Evolutionary conservation across 2,329 filamentous ascomycete genomes (phyloP), one percentile per base, ranked within the genome.

Genomic region (Penicillium capsulatum): DNA sequence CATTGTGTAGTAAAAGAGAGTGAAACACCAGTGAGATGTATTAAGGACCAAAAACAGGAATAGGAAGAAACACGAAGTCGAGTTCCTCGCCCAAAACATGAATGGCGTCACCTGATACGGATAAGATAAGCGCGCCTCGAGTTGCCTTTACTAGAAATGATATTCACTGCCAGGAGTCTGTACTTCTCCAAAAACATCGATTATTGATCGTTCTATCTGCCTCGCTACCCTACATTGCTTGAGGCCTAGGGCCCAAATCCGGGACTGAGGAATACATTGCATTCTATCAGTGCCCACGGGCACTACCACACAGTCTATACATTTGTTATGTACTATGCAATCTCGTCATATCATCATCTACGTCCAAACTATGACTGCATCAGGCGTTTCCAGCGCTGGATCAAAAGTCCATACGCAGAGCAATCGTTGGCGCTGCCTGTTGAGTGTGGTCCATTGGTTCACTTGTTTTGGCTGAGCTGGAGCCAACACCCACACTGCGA

Each of bases 341-440:
- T 47, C 33, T 40, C 17, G 34, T 47, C 40, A 34, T 42, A 29
- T 34, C 38, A 40, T 40, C 28, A 38, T 41, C 15, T 34, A 3
- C 17, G 16, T 16, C 11, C n/a, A 17, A 17, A 17, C 5, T 9
- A 22, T 9, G 5, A 22, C n/a, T 28, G 5, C 9, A n/a, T 28
- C 26, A 11, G 6, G 13, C 4, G n/a, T 28, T 6, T 28, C 6
- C 5, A 28, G 13, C 5, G 5, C 26, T 24, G 19, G 19, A 22
- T 14, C 48, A 86, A 75, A 98, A 97, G 64, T 95, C 76, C 86
- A 97, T 94, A 75, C 94, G 92, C 59, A 98, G 67, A 38, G 88
- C 88, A 73, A 98, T 98, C 48, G 74, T 92, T 9, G 92, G 92
- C 64, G 73, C 71, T 30, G 65, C 70, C 34, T 70, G 69, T 33